Base-by-base conservation (phyloP, 177 flowering plant species). In the Vitis hybrid region DNA sequence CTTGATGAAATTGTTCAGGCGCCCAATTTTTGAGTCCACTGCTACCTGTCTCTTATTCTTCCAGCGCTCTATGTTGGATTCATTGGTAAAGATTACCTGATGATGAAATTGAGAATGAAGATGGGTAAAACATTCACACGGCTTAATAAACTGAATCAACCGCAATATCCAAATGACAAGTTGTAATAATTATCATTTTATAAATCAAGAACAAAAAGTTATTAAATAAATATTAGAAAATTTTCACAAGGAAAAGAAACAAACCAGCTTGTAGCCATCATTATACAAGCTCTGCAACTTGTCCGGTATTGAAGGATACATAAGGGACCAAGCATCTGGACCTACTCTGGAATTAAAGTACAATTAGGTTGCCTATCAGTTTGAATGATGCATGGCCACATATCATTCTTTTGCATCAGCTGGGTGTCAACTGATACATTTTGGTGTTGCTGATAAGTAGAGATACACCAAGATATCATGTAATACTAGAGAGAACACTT, bases 41-140 rank as follows among this genome's bases (percentile, higher is more conserved):
- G 98, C 99, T 18, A 62, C 77, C 72, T 94, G 94, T 76, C 99
- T 90, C 77, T 87, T 89, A 14, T 94, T 94, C 84, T 87, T 90
- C 98, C 98, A 93, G 70, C 92, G 93, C 31, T 89, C 96, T 68
- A 94, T 94, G 79, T 94, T 94, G 65, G 99, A 85, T 80, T 93
- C 99, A 79, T 94, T 94, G n/a, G 99, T 93, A 71, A 93, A 94
- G 49, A 94, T 87, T 51, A 94, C 98, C 98, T 94, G 48, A 59
- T 11, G 33, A 67, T 5, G 13, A 16, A 50, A 3, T 39, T 51
- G 13, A 56, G 29, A 21, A 49, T 14, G 19, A 51, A 13, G 5
- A 57, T 10, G 2, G 9, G 21, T 10, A 31, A 51, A 18, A 10
- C n/a, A 10, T 5, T n/a, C 7, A 16, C 18, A 26, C 6, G 2